Evolutionary conservation across 2,329 filamentous ascomycete species (phyloP).

Genomic region (Aureobasidium melanogenum): DNA sequence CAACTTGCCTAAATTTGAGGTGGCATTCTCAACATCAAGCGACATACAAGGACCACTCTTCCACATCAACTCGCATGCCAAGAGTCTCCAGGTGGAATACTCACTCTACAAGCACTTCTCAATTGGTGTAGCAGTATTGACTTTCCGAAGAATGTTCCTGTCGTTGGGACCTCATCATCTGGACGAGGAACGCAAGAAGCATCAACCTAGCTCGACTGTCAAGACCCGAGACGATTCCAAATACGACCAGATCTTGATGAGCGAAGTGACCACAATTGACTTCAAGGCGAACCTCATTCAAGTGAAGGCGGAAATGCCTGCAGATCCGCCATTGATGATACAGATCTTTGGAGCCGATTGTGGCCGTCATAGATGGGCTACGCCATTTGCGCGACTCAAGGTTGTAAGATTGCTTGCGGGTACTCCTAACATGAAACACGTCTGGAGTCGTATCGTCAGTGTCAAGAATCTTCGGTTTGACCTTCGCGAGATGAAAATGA

Average conservation of each 20-base stretch:
- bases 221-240: not conserved
- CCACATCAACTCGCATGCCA: constrained; percentile 73
- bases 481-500: constrained; percentile 65
- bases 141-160: constrained; percentile 11
- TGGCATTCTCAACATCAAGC: constrained; percentile 74
- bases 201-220: constrained; percentile 9
- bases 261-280: constrained; percentile 72
- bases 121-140: constrained; percentile 63
- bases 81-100: constrained; percentile 74
- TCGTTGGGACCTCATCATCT: not conserved
- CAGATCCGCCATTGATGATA: constrained; percentile 84
- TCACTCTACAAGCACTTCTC: constrained; percentile 92
- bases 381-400: constrained; percentile 69
- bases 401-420: constrained; percentile 80
- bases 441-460: constrained; percentile 81
- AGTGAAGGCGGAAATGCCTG: constrained; percentile 78
- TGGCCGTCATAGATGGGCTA: constrained; percentile 78
- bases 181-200: not conserved
- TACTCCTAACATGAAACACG: constrained; percentile 68
- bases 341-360: constrained; percentile 77
- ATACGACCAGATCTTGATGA: not conserved
- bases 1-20: constrained; percentile 75
- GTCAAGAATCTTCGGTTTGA: constrained; percentile 76
- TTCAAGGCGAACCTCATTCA: constrained; percentile 75
- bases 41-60: constrained; percentile 83